Evolutionary conservation across 768 basidiomycete species (phyloP).

Genomic region (Tylopilus cervinicoccineus): DNA sequence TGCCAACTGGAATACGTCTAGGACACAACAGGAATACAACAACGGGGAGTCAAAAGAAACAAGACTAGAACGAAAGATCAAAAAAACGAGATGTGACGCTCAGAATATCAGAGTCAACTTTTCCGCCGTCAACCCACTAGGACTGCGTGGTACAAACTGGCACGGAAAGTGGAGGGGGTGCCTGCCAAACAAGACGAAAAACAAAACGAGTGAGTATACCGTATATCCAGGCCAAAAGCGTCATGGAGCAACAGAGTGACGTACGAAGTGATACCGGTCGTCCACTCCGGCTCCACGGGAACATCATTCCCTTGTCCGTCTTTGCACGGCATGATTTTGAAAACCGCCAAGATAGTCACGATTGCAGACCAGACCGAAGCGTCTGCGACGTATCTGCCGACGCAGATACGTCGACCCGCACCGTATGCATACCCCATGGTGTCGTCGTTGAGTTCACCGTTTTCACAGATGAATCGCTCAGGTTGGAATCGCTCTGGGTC

Average conservation of each 20-base stretch:
- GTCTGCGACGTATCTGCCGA: slow-evolving; percentile 43
- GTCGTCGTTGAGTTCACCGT: slow-evolving; percentile 26
- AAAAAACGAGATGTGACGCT: neutral
- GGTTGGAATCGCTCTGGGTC: slow-evolving; percentile 34
- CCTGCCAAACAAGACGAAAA: slow-evolving; percentile 2
- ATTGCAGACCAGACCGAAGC: slow-evolving; percentile 37
- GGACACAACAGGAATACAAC: neutral
- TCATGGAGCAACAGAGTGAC: neutral
- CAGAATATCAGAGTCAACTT: slow-evolving; percentile 20
- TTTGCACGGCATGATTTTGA: slow-evolving; percentile 30
- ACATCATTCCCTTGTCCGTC: slow-evolving; percentile 25
- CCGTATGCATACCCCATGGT: slow-evolving; percentile 32
- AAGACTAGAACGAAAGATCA: neutral
- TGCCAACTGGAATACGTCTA: neutral
- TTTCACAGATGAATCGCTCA: slow-evolving; percentile 30
- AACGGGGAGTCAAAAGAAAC: neutral
- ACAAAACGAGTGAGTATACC: neutral
- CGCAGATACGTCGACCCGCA: slow-evolving; percentile 35
- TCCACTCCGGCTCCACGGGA: slow-evolving; percentile 19
- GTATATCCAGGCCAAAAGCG: neutral
- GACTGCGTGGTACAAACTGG: slow-evolving; percentile 21
- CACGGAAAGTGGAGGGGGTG: slow-evolving; percentile 27
- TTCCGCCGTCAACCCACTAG: slow-evolving; percentile 11
- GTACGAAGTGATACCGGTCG: slow-evolving; percentile 27
- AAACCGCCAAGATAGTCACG: slow-evolving; percentile 31